Percentiles rank a stretch among this genome's conserved stretches.
These are phyloP conservation scores for Malus domestica DNA, from an alignment of 306 rosid species.

Conservation along the genomic window ASM211411v1 NC_041802.1:1882001-1882500, in stretches of 20 bases:
- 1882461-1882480: too few relatives aligned
- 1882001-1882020: constrained; percentile 7
- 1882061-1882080: not conserved
- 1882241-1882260: not conserved
- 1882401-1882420: not conserved
- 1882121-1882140: not conserved
- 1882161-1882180: not conserved
- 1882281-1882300: not conserved
- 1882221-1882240: constrained; percentile 4
- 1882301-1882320: not conserved
- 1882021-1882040: constrained; percentile 22
- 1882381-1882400: too few relatives aligned
- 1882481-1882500: too few relatives aligned
- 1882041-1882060: not conserved
- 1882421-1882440: too few relatives aligned
- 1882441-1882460: too few relatives aligned
- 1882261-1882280: not conserved
- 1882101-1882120: not conserved
- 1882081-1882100: not conserved
- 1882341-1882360: not conserved
- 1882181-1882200: not conserved
- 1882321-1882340: not conserved
- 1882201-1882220: not conserved
- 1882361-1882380: not conserved
- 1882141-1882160: constrained; percentile 7